Evolutionary conservation across 345 rosid genomes (phyloP), one percentile per base, ranked within the genome.

Genomic region (Salix purpurea): DNA sequence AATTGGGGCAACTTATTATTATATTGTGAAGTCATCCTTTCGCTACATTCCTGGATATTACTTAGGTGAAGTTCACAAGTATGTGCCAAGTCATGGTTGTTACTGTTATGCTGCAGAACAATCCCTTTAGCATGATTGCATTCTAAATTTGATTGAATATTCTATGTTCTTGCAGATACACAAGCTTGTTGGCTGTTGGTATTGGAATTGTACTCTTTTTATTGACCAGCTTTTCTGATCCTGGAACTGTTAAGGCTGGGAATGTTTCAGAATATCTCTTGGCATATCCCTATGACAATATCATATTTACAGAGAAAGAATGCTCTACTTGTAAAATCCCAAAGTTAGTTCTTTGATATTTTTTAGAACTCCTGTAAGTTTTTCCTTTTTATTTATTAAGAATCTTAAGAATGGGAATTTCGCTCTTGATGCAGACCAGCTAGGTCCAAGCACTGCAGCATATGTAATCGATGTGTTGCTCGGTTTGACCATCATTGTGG

Each of bases 401-500:
- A 64, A 4, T 32, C n/a, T 6, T 34, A 28, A 37, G 15, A 28
- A 32, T 7, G 4, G 36, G 67, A 72, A 71, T 30, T 73, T 70
- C 64, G 23, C 36, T 36, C 74, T 54, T 46, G 84, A n/a, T 82
- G 37, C 78, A 94, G 98, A 84, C 98, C 98, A 77, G 97, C 98
- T 74, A 89, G 98, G 85, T 94, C 97, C 79, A 94, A 94, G 86
- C 97, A 92, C 80, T 94, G 98, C 83, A 87, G 98, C 87, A 86
- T 94, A 78, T 94, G 97, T 66, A 83, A 88, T 83, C 91, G 94
- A 14, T 94, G 98, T 86, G 94, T 94, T 40, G 98, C 97, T 60
- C 93, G 98, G 46, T 94, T 94, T 83, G 98, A 94, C 71, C 98
- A 94, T 87, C 98, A 94, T 72, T 94, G 97, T 81, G 97, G 98